Evolutionary conservation across 2,329 filamentous ascomycete genomes (phyloP).

Genomic region (Ceratocystis lukuohia): DNA sequence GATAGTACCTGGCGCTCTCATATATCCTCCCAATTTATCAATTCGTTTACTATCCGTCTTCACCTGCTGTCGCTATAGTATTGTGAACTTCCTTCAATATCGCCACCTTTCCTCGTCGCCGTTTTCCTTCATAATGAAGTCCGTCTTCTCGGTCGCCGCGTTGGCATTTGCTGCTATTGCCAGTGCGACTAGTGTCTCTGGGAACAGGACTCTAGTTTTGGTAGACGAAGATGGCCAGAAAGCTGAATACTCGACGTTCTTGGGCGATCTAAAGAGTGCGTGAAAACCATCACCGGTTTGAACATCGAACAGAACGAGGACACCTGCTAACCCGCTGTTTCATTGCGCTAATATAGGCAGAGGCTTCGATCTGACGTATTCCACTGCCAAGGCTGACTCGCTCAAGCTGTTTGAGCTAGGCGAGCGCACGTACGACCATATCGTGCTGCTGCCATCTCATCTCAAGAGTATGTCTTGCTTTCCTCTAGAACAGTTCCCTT

Average conservation of each 20-base stretch:
- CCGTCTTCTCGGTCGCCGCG: constrained; percentile 56
- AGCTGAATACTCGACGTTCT: constrained; percentile 68
- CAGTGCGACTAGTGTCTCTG: constrained; percentile 65
- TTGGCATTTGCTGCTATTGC: constrained; percentile 53
- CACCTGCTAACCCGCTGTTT: neutral
- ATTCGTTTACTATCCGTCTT: neutral
- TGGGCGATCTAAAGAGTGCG: constrained; percentile 57
- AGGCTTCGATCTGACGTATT: constrained; percentile 67
- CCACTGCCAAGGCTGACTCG: constrained; percentile 67
- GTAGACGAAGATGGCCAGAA: constrained; percentile 73
- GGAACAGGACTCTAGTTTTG: constrained; percentile 70
- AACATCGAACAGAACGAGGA: too few relatives aligned
- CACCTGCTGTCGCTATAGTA: neutral
- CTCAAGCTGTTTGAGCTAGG: constrained; percentile 74
- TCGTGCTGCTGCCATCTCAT: constrained; percentile 77
- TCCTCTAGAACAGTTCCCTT: neutral
- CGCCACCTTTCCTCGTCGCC: constrained; percentile 18
- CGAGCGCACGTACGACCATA: constrained; percentile 79
- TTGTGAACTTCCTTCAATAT: constrained; percentile 19
- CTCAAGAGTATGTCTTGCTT: constrained; percentile 54
- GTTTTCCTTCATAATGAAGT: constrained; percentile 49
- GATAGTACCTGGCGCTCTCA: neutral
- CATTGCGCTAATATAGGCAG: constrained; percentile 43
- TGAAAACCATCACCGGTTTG: constrained; percentile 11
- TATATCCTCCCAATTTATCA: neutral